A percentile compares a stretch with the other conserved stretches of the same genome.
phyloP scores from a whole-genome alignment of 2,329 filamentous ascomycete genomes.

The Neopestalotiopsis sp. region DNA sequence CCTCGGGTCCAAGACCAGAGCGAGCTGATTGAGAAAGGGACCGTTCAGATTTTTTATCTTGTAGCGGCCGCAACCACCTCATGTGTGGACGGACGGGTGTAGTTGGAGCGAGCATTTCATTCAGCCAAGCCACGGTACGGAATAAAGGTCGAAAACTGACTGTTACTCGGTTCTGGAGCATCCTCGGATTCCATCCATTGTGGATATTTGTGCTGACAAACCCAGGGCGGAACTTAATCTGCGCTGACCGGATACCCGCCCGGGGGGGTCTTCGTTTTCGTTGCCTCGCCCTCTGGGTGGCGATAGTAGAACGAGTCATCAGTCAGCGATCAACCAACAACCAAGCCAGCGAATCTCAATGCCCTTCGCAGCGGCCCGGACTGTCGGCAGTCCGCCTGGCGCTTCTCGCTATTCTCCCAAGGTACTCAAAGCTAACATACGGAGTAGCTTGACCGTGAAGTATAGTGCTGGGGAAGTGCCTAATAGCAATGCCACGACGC shows the following conservation, averaged over 20 bases:
- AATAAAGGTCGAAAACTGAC: constrained; percentile 1
- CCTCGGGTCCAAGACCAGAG: constrained; percentile 5
- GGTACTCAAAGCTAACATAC: background rate
- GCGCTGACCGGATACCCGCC: background rate
- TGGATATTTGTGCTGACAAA: constrained; percentile 6
- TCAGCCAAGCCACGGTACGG: background rate
- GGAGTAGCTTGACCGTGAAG: background rate
- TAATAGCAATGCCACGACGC: background rate
- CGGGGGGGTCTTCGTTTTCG: background rate
- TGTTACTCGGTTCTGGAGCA: background rate
- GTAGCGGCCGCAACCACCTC: background rate
- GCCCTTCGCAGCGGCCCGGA: background rate
- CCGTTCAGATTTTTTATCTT: background rate
- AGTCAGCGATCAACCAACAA: background rate
- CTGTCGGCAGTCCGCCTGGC: constrained; percentile 5
- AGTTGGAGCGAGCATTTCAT: background rate
- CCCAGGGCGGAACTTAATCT: background rate
- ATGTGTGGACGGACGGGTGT: background rate
- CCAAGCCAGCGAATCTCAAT: background rate
- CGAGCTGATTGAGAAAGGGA: background rate
- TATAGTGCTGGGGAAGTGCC: background rate
- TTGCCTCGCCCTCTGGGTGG: background rate
- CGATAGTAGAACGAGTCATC: constrained; percentile 1
- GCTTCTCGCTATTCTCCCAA: background rate
- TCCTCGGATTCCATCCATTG: background rate